These are phyloP conservation scores for Ganoderma lucidum DNA, from an alignment of 1,284 basidiomycete genomes.

Conservation along the genomic window DNA sequence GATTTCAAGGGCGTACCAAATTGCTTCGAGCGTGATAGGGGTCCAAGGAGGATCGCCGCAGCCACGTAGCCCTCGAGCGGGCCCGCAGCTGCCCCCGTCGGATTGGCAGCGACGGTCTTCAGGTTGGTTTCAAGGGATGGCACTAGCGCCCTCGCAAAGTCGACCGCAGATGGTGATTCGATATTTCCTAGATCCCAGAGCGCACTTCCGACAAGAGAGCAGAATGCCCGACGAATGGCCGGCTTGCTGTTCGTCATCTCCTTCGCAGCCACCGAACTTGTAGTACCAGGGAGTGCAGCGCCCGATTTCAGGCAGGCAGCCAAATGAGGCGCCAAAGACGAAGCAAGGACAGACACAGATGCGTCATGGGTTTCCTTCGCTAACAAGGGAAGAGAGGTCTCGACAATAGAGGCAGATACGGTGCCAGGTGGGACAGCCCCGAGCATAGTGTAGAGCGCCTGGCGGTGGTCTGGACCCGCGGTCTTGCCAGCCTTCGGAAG, in stretches of 20 bases:
- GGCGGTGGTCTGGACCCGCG: conserved; percentile 86
- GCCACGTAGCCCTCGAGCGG: conserved; percentile 88
- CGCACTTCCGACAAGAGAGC: conserved; percentile 44
- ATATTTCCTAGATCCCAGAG: conserved; percentile 46
- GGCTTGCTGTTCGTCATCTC: conserved; percentile 67
- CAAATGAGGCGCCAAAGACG: conserved; percentile 68
- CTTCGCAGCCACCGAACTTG: conserved; percentile 61
- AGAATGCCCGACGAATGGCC: conserved; percentile 47
- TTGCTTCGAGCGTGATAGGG: conserved; percentile 55
- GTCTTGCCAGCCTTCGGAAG: conserved; percentile 87
- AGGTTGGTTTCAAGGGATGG: conserved; percentile 75
- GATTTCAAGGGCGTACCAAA: conserved; percentile 54
- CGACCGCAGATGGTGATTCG: conserved; percentile 47
- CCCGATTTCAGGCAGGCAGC: conserved; percentile 56
- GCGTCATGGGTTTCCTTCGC: conserved; percentile 83
- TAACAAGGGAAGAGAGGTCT: conserved; percentile 66
- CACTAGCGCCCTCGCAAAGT: conserved; percentile 62
- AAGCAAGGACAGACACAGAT: conserved; percentile 62
- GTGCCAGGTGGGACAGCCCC: conserved; percentile 55
- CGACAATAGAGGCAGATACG: conserved; percentile 63
- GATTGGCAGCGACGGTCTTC: conserved; percentile 70
- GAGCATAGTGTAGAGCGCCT: conserved; percentile 83
- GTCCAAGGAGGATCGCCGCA: conserved; percentile 72
- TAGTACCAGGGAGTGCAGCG: conserved; percentile 52
- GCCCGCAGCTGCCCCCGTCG: conserved; percentile 64